phyloP scores from a whole-genome alignment of 768 basidiomycete species.

The Pleurotus tuber-regium region DNA sequence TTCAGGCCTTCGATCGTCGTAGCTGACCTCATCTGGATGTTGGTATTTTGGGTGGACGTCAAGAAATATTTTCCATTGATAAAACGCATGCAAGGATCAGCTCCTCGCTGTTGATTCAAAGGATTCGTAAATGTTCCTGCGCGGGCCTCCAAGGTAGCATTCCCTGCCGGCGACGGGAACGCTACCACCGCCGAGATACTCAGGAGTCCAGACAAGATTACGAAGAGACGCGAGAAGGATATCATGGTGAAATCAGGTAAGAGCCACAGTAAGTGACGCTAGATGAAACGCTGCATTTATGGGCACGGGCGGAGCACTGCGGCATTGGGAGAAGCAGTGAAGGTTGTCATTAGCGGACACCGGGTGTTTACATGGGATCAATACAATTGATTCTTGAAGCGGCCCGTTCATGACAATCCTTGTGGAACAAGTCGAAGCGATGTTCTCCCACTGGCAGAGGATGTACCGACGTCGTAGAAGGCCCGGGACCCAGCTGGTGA shows the following conservation, averaged over 20 bases:
- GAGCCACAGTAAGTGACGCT: background rate
- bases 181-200: background rate
- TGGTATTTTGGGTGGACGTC: conserved; percentile 16
- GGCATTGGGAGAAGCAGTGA: too few species aligned
- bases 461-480: too few species aligned
- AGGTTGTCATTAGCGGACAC: too few species aligned
- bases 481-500: too few species aligned
- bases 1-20: conserved; percentile 16
- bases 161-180: background rate
- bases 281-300: background rate
- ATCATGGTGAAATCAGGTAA: background rate
- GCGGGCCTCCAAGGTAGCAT: background rate
- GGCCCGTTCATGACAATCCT: too few species aligned
- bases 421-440: too few species aligned
- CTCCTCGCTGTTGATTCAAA: conserved; percentile 12
- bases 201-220: background rate
- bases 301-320: too few species aligned
- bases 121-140: conserved; percentile 5
- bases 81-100: conserved; percentile 18
- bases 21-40: conserved; percentile 15
- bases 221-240: background rate
- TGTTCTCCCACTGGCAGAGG: too few species aligned
- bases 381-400: too few species aligned
- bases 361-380: too few species aligned
- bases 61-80: conserved; percentile 16